These are phyloP conservation scores for Metschnikowia lachancei DNA, from an alignment of 805 yeast genomes.

Conservation along the genomic window DNA sequence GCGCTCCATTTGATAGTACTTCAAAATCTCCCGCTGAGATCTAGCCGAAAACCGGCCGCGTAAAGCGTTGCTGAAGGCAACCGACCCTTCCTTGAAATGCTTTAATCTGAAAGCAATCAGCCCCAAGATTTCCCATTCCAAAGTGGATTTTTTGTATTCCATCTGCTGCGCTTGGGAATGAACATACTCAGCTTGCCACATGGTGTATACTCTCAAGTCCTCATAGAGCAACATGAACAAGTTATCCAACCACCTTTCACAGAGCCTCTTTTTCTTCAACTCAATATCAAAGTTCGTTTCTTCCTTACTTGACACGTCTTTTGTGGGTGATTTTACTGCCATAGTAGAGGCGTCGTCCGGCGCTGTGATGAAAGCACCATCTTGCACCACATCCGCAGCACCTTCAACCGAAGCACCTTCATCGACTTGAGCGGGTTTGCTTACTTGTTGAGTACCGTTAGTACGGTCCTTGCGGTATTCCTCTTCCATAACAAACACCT, in stretches of 20 bases:
- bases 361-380: slow-evolving; percentile 1
- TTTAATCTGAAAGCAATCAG: slow-evolving; percentile 79
- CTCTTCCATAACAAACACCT: slow-evolving; percentile 49
- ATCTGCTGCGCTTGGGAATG: slow-evolving; percentile 88
- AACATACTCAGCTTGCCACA: slow-evolving; percentile 89
- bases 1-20: slow-evolving; percentile 56
- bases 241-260: slow-evolving; percentile 75
- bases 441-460: slow-evolving; percentile 19
- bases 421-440: slow-evolving; percentile 7
- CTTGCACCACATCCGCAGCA: not conserved
- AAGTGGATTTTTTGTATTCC: slow-evolving; percentile 69
- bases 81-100: slow-evolving; percentile 82
- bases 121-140: slow-evolving; percentile 94
- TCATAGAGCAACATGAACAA: slow-evolving; percentile 66
- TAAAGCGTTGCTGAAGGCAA: slow-evolving; percentile 75
- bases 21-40: slow-evolving; percentile 71
- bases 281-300: slow-evolving; percentile 30
- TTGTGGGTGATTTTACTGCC: slow-evolving; percentile 38
- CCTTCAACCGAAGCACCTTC: slow-evolving; percentile 7
- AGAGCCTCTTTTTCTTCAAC: slow-evolving; percentile 60
- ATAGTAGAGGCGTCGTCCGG: slow-evolving; percentile 37
- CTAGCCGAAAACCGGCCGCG: slow-evolving; percentile 74
- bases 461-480: slow-evolving; percentile 43
- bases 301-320: slow-evolving; percentile 14
- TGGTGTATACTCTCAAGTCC: slow-evolving; percentile 76